phyloP scores from a whole-genome alignment of 495 filamentous ascomycete genomes.

The Apodospora peruviana region DNA sequence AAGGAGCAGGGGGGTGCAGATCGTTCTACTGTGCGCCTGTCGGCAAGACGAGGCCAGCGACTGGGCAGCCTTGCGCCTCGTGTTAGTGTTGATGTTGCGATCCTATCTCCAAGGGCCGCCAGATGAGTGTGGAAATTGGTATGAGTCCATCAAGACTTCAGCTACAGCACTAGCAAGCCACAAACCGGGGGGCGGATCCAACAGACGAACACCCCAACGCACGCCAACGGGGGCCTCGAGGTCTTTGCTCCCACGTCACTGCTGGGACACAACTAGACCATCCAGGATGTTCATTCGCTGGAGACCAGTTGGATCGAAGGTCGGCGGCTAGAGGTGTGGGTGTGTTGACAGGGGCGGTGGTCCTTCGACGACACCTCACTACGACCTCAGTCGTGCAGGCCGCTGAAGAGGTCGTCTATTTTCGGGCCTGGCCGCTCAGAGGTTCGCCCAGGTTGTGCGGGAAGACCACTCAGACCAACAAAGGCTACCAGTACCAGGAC shows the following conservation, averaged over 20 bases:
- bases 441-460: background rate
- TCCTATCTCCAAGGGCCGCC: background rate
- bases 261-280: background rate
- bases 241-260: background rate
- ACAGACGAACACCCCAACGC: background rate
- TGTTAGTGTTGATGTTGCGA: background rate
- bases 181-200: no score
- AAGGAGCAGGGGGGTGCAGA: background rate
- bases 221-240: background rate
- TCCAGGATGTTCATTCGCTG: background rate
- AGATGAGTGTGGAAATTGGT: background rate
- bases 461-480: no score
- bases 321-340: background rate
- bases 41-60: slow-evolving; percentile 13
- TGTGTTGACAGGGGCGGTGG: background rate
- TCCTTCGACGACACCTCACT: background rate
- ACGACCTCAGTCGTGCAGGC: background rate
- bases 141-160: no score
- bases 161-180: no score
- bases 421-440: background rate
- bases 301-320: background rate
- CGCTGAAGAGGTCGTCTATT: background rate
- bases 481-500: no score
- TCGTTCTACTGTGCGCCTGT: background rate
- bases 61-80: slow-evolving; percentile 5